Percentiles rank a stretch among this genome's conserved stretches.
phyloP scores from a whole-genome alignment of 75 land plant genomes.

The Pseudotsuga menziesii region DNA sequence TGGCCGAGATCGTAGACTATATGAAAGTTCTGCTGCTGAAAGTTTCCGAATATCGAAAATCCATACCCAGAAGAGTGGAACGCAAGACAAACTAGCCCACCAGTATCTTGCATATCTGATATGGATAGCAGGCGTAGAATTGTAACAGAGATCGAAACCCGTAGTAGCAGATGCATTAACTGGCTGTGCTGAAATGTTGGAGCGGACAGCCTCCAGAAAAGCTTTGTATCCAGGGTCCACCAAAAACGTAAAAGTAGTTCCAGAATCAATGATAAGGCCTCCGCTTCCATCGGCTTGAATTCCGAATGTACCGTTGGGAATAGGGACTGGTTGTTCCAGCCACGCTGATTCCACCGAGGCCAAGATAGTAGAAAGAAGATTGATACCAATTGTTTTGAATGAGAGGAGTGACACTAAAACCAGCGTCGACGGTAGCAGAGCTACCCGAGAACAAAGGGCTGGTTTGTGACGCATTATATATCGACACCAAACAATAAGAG shows the following conservation, averaged over 20 bases:
- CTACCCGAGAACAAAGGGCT: slow-evolving; percentile 5
- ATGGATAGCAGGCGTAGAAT: not conserved
- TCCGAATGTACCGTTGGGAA: not conserved
- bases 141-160: slow-evolving; percentile 19
- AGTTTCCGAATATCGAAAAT: slow-evolving; percentile 32
- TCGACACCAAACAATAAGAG: slow-evolving; percentile 25
- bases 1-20: slow-evolving; percentile 27
- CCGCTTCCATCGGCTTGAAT: slow-evolving; percentile 8
- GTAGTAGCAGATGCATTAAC: not conserved
- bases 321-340: not conserved
- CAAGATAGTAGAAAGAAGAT: slow-evolving; percentile 7
- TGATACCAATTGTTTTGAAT: not conserved
- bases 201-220: not conserved
- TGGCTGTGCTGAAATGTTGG: not conserved
- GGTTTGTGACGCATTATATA: no score
- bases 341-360: slow-evolving; percentile 1
- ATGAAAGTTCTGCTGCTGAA: slow-evolving; percentile 42
- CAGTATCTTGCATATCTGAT: slow-evolving; percentile 8
- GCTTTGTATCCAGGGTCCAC: slow-evolving; percentile 1
- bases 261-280: slow-evolving; percentile 17
- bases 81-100: slow-evolving; percentile 23
- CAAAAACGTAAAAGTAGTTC: slow-evolving; percentile 13
- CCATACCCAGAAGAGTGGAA: not conserved
- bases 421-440: no score
- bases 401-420: no score